Evolutionary conservation across 2,329 filamentous ascomycete genomes (phyloP), one percentile per base, ranked within the genome.

Genomic region (Ophiostoma sp.): DNA sequence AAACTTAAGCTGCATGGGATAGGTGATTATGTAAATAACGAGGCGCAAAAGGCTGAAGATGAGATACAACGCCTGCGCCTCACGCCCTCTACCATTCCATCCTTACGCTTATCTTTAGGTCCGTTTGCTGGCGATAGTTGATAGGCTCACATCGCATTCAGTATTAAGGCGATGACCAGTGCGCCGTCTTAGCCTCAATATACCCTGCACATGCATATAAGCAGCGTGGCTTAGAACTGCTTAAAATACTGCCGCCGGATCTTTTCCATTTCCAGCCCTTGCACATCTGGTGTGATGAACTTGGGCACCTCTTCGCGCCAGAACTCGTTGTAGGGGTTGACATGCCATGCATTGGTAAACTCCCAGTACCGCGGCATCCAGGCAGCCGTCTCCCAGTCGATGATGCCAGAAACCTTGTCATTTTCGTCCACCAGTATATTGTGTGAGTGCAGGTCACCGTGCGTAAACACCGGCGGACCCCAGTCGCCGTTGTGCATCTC

Each of bases 341-440:
- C 67, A 27, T 64, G 18, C 67, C 67, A 69, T 5, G 67, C 64
- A 40, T 69, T 69, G 18, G 68, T 66, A 36, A 68, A 69, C 40
- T 69, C 68, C 70, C 68, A 71, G 40, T 71, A 69, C 0, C 27
- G 11, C 2, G 70, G 70, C 60, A 65, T 65, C 66, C 65, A 71
- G 0, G 47, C 70, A 0, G 68, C 66, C 16, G 60, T 66, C 60
- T 68, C 70, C 70, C 70, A 71, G 60, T 69, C 66, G 1, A 69
- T 67, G 5, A 69, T 69, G 5, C 66, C 70, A 0, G 58, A 49
- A 5, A 71, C 66, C 2, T 18, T 47, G 49, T 67, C 66, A 5
- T 55, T 55, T n/a, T 58, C 58, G 11, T 55, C 49, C 38, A 71
- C n/a, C 58, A 70, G 16, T 40, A 72, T 55, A 73, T 47, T 68